Evolutionary conservation across 257 asterid genomes (phyloP).

Genomic region (Perilla frutescens): DNA sequence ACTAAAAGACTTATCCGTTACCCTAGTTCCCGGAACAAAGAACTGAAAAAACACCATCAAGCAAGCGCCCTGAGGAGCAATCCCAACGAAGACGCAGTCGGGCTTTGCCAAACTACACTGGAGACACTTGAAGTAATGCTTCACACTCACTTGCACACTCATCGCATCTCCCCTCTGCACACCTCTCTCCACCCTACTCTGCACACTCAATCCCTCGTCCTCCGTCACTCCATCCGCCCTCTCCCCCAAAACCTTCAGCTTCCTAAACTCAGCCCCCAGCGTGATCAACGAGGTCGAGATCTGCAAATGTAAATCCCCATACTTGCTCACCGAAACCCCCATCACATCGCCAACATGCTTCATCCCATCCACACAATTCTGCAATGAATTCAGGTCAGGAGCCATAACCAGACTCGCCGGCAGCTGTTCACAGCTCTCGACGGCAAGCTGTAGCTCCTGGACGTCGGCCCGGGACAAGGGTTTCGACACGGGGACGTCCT

Average conservation of each 20-base stretch:
- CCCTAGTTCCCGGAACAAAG: slow-evolving; percentile 82
- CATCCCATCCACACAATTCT: slow-evolving; percentile 76
- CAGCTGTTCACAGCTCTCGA: slow-evolving; percentile 68
- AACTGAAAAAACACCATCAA: slow-evolving; percentile 89
- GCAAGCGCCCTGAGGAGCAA: slow-evolving; percentile 69
- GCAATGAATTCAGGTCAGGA: slow-evolving; percentile 64
- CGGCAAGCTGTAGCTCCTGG: slow-evolving; percentile 70
- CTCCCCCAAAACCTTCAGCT: slow-evolving; percentile 76
- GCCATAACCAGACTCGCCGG: slow-evolving; percentile 72
- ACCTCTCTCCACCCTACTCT: slow-evolving; percentile 63
- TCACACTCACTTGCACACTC: slow-evolving; percentile 82
- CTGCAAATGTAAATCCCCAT: slow-evolving; percentile 84
- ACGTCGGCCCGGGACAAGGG: slow-evolving; percentile 80
- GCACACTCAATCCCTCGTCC: slow-evolving; percentile 57
- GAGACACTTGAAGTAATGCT: slow-evolving; percentile 85
- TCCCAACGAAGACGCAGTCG: slow-evolving; percentile 86
- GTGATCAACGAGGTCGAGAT: slow-evolving; percentile 70
- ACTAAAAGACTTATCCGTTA: slow-evolving; percentile 79
- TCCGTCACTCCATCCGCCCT: slow-evolving; percentile 52
- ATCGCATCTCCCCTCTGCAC: slow-evolving; percentile 77
- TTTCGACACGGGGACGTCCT: slow-evolving; percentile 94
- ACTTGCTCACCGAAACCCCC: slow-evolving; percentile 71
- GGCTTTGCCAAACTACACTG: slow-evolving; percentile 83
- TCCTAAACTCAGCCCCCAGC: slow-evolving; percentile 78
- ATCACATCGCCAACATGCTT: slow-evolving; percentile 86